Conservation (phyloP, 2,329 filamentous ascomycete species). For the Beauveria pseudobassiana region DNA sequence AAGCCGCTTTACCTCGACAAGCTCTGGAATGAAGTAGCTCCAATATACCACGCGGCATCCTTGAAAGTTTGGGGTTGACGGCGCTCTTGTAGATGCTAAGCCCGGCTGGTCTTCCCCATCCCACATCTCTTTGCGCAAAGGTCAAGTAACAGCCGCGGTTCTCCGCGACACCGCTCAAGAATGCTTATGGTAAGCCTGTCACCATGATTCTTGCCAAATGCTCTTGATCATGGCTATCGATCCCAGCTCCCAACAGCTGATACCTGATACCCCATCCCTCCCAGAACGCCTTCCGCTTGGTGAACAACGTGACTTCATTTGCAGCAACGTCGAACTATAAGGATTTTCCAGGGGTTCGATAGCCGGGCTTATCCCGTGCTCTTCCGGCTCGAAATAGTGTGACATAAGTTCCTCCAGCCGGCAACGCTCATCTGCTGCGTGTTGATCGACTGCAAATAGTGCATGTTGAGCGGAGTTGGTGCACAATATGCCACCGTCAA, state of each 20-base stretch:
- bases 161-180: constrained; percentile 63
- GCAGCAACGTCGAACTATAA: constrained; percentile 58
- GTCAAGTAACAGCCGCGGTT: constrained; percentile 65
- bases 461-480: constrained; percentile 31
- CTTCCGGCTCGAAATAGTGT: constrained; percentile 34
- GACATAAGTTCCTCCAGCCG: constrained; percentile 67
- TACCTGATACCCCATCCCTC: constrained; percentile 68
- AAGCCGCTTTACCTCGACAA: constrained; percentile 52
- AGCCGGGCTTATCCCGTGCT: constrained; percentile 24
- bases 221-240: neutral
- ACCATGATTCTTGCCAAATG: constrained; percentile 36
- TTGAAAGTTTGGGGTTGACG: constrained; percentile 38
- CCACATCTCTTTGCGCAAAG: constrained; percentile 73
- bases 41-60: constrained; percentile 64
- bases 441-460: constrained; percentile 80
- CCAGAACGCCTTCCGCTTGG: constrained; percentile 49
- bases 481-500: neutral
- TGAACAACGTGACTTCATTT: constrained; percentile 54
- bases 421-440: constrained; percentile 86
- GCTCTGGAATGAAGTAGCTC: constrained; percentile 70
- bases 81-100: neutral
- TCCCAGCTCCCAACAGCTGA: constrained; percentile 26
- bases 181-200: constrained; percentile 61
- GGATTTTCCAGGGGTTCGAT: constrained; percentile 33
- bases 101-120: constrained; percentile 41